phyloP scores from a whole-genome alignment of 176 grass and related monocot species.

The Bonia amplexicaulis region DNA sequence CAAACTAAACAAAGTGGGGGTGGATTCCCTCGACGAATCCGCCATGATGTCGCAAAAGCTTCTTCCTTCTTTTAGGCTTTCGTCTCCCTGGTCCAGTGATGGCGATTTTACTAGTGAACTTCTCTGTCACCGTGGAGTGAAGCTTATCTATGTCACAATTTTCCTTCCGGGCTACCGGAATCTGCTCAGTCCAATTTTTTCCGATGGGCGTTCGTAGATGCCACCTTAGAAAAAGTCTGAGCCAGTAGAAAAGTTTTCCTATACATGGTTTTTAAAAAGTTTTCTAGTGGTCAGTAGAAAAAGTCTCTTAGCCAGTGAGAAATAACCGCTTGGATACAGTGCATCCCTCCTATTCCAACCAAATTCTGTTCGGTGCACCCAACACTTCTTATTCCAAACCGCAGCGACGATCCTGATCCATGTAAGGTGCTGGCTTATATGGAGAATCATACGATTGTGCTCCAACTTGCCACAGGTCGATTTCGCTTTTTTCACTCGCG shows the following conservation, averaged over 20 bases:
- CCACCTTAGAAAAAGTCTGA: not conserved
- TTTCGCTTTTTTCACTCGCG: not conserved
- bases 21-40: not conserved
- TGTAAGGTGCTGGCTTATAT: conserved; percentile 1
- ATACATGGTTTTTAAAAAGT: not conserved
- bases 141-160: not conserved
- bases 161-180: not conserved
- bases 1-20: not conserved
- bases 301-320: not conserved
- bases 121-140: conserved; percentile 7
- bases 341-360: not conserved
- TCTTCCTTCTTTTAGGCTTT: not conserved
- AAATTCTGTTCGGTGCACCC: not conserved
- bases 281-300: not conserved
- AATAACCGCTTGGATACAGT: not conserved
- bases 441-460: not conserved
- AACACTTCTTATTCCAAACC: not conserved
- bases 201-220: not conserved
- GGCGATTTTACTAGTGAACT: conserved; percentile 1
- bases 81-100: not conserved
- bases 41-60: not conserved
- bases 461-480: not conserved
- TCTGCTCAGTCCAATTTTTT: not conserved
- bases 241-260: no score
- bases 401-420: conserved; percentile 10